Evolutionary conservation across 164 flowering plant genomes (phyloP), one percentile per base, ranked within the genome.

Genomic region (Santalum album): DNA sequence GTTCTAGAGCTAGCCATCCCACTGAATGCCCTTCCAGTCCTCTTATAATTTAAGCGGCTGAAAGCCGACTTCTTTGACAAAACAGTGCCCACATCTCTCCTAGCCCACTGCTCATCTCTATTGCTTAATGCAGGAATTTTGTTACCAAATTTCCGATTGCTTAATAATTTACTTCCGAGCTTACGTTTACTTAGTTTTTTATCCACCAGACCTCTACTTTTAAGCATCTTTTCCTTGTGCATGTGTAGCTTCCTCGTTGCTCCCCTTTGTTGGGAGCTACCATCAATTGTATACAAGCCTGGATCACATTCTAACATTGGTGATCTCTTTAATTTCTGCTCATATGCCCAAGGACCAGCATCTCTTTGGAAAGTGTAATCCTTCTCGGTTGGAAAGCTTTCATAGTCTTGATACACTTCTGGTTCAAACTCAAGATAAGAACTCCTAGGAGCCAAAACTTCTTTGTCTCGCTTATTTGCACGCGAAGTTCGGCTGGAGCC

Each of bases 351-450:
- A 11, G 54, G 56, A 55, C 51, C 59, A 34, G 46, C 71, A 45
- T 66, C 75, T 53, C 61, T 49, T 29, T 56, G 64, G 35, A 51
- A 66, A 53, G 26, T 59, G 76, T 63, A 64, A 55, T 51, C 69
- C 24, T 54, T 57, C 26, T 25, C 61, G 10, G 14, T 3, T 23
- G 34, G 51, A n/a, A 20, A 49, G 56, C 52, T 59, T 48, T 56
- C 59, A 54, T 17, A 56, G 35, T 56, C 61, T 25, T 29, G 54
- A 55, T 52, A 54, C 35, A 20, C 20, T 57, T 48, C 45, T 14
- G 32, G 25, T 42, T 43, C 71, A 68, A 54, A 62, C 21, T 63
- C 61, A 12, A 39, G 58, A 56, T 52, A 52, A 19, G 57, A 52
- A 56, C 50, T 49, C 50, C 70, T 49, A 54, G 65, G 34, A 60